Evolutionary conservation across 1,284 basidiomycete species (phyloP), one percentile per base, ranked within the genome.

Genomic region (Rhodotorula sp.): DNA sequence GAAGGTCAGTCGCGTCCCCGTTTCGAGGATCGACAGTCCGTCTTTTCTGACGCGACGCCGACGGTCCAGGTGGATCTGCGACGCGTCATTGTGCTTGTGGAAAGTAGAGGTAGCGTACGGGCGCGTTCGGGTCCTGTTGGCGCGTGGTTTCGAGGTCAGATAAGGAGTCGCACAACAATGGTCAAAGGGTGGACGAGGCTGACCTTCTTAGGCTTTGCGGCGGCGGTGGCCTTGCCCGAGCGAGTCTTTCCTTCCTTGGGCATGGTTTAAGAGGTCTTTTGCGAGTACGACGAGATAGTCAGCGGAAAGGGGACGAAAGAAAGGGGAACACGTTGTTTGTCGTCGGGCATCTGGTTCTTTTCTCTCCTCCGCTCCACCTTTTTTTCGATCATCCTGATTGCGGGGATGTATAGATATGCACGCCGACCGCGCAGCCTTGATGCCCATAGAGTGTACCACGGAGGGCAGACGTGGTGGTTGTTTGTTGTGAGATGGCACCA

Each of bases 71-170:
- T n/a, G 26, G 17, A 17, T 6, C 26, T 17, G 12, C 49, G 49
- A 51, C 49, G 49, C 49, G 49, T 51, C 49, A 24, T 51, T 51
- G 24, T 22, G 22, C 12, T 51, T 3, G 12, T 24, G 4, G 49
- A 3, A 29, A 48, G n/a, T 24, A 14, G 6, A 7, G 26, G 37
- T 6, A 51, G 64, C 69, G 65, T 10, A 71, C 69, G 69, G 92
- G 92, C 17, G 90, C 89, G 79, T 90, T 89, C 72, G 87, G 86
- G 81, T 91, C 88, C 53, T 54, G n/a, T 18, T 15, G 53, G n/a
- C 17, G 37, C 37, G 37, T 42, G 8, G 37, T 10, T 42, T 42
- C 37, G 37, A 42, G 37, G 37, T 42, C 37, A 42, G 37, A 42
- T 42, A 42, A 42, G 37, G 37, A 42, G 37, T 42, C 37, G 37